Base-by-base conservation (phyloP, 2,329 filamentous ascomycete species). In the Microsporum audouinii region DNA sequence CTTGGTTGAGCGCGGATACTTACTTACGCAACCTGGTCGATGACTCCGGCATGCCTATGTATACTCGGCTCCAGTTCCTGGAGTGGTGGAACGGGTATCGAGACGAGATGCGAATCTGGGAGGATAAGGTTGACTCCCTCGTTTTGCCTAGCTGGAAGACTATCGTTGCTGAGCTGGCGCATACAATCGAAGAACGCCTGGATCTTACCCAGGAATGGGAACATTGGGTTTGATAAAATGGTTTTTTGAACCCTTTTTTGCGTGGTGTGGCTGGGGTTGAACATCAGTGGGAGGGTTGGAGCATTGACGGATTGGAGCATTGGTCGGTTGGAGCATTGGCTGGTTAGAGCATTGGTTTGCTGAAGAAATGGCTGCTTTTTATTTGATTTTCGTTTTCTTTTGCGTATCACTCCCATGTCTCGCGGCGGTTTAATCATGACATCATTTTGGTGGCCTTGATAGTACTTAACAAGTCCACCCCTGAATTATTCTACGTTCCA, bases 101-200 rank as follows among this genome's bases (percentile, higher is more conserved):
- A 0, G 8, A 7, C 2, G 66, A 70, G 43, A 72, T 71, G 68
- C 31, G 34, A 5, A 63, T 65, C 38, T 73, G 70, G 71, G 69
- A 72, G 60, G 38, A 34, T 1, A 65, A 59, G 7, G 10, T 70
- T 6, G 17, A 65, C 2, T 43, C 61, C 1, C n/a, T 72, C 14
- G 17, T 47, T 0, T 14, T 73, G 14, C 71, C 72, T 0, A 60
- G 60, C 5, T 73, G 66, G 65, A 65, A 69, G 23, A 63, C 67
- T 6, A 62, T 69, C 1, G 45, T 73, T 4, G 63, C 64, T 5
- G 67, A 72, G 10, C 14, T 74, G 10, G 63, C 64, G 17, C 31
- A 57, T 1, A 58, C 67, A 41, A 65, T 73, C 45, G n/a, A 65
- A 6, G 66, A 71, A 27, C 61, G 66, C 1, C 68, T 71, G 7